Evolutionary conservation across 2,329 filamentous ascomycete genomes (phyloP).

Genomic region (Sarocladium strictum): DNA sequence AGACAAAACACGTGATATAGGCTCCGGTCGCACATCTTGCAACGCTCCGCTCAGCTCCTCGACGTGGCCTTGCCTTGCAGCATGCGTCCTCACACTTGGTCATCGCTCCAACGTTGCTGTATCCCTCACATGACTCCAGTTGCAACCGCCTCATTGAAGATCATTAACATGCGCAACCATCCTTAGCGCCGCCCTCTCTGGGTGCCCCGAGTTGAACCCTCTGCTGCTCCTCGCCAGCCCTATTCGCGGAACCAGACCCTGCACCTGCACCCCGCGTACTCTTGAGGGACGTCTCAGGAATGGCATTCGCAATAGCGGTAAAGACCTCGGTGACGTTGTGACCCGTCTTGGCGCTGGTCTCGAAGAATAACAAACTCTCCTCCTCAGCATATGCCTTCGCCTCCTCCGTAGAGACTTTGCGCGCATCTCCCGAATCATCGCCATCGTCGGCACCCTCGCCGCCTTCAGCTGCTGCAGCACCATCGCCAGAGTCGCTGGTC

Average conservation of each 20-base stretch:
- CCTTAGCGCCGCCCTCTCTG: conserved; percentile 71
- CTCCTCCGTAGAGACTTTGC: conserved; percentile 87
- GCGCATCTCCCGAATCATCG: conserved; percentile 64
- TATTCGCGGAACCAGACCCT: conserved; percentile 46
- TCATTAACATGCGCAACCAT: conserved; percentile 78
- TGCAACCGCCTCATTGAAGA: conserved; percentile 7
- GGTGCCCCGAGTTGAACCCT: conserved; percentile 78
- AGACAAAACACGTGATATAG: conserved; percentile 1
- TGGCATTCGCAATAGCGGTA: conserved; percentile 95
- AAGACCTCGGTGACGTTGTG: conserved; percentile 94
- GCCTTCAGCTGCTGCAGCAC: conserved; percentile 35
- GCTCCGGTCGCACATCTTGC: conserved; percentile 3
- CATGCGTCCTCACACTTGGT: not conserved
- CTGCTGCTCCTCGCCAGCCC: conserved; percentile 56
- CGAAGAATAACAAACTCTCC: conserved; percentile 90
- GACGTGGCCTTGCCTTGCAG: not conserved
- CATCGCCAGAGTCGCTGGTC: conserved; percentile 47
- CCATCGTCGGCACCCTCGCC: conserved; percentile 50
- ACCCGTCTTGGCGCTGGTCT: conserved; percentile 96
- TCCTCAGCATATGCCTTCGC: conserved; percentile 92
- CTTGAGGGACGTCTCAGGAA: conserved; percentile 95
- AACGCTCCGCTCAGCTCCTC: not conserved
- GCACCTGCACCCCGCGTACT: conserved; percentile 63
- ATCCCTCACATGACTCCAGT: not conserved
- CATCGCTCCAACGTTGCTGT: not conserved